Evolutionary conservation across 805 yeast species (phyloP).

Genomic region (Zygotorulaspora chibaensis): DNA sequence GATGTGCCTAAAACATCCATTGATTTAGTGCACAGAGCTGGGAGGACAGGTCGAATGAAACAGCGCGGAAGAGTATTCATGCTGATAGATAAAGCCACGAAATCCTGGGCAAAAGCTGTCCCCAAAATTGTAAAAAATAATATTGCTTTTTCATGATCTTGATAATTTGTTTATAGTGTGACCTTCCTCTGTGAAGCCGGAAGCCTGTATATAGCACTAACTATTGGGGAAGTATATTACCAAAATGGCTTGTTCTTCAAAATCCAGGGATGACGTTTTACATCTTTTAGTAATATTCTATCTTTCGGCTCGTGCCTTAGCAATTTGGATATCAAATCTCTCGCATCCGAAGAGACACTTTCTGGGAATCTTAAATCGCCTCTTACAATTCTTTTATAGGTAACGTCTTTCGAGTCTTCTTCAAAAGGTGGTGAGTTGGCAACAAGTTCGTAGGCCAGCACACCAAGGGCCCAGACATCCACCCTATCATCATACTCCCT

Average conservation of each 20-base stretch:
- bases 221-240: slow-evolving; percentile 32
- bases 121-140: slow-evolving; percentile 62
- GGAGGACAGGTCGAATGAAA: slow-evolving; percentile 91
- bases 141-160: slow-evolving; percentile 30
- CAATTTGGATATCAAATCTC: slow-evolving; percentile 61
- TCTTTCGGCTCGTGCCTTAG: slow-evolving; percentile 65
- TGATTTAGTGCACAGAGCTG: slow-evolving; percentile 86
- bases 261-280: slow-evolving; percentile 83
- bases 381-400: slow-evolving; percentile 72
- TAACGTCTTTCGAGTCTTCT: slow-evolving; percentile 68
- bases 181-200: too few relatives aligned
- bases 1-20: slow-evolving; percentile 83
- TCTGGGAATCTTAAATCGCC: slow-evolving; percentile 74
- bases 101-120: slow-evolving; percentile 77
- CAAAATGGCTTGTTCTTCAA: slow-evolving; percentile 57
- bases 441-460: slow-evolving; percentile 76
- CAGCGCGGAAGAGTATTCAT: slow-evolving; percentile 84
- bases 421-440: slow-evolving; percentile 93
- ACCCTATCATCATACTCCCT: slow-evolving; percentile 73
- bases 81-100: slow-evolving; percentile 62
- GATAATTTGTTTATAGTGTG: slow-evolving; percentile 4
- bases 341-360: slow-evolving; percentile 67
- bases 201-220: slow-evolving; percentile 6
- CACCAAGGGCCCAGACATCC: slow-evolving; percentile 92
- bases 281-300: slow-evolving; percentile 57